Evolutionary conservation across 2,329 filamentous ascomycete genomes (phyloP), one percentile per base, ranked within the genome.

Genomic region (Microdochium paspali): DNA sequence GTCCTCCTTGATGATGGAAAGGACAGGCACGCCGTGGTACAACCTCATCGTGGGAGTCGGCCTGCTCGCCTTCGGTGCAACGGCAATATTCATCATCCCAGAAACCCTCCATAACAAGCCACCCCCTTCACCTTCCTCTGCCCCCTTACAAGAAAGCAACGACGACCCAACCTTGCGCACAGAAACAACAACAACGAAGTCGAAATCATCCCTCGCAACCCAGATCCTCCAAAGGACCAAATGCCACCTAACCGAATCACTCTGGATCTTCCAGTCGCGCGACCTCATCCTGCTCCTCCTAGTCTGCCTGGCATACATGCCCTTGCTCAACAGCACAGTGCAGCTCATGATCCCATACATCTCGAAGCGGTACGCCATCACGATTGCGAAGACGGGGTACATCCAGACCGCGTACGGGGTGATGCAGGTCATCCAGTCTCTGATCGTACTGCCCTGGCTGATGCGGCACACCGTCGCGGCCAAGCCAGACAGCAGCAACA

Each of bases 371-470:
- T 64, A 62, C 48, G 39, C 45, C 24, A 57, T 62, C 24, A 50
- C 51, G 18, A 55, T 64, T 12, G 49, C 52, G 20, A 49, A 58
- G 35, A 61, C 58, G 10, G 62, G 62, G n/a, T 64, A 64, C 46
- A 50, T 64, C 12, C 60, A 62, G 47, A 53, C 58, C 6, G 49
- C 46, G 1, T 63, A 58, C 20, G 61, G 62, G 18, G 32, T 57
- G 15, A 56, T 50, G 2, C 57, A 61, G 31, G 46, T 57, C n/a
- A 10, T 60, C 21, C 53, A 57, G 18, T 55, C 58, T 1, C 47
- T 65, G 2, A 10, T 61, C 9, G 46, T 63, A 28, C 45, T 65
- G 20, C 61, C 61, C 6, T 57, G 52, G 52, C 24, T 61, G 3
- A 57, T 56, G 2, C 46, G 43, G 9, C 20, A 21, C n/a, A 12